phyloP scores from a whole-genome alignment of 2,329 filamentous ascomycete species.

The Lachnellula occidentalis region DNA sequence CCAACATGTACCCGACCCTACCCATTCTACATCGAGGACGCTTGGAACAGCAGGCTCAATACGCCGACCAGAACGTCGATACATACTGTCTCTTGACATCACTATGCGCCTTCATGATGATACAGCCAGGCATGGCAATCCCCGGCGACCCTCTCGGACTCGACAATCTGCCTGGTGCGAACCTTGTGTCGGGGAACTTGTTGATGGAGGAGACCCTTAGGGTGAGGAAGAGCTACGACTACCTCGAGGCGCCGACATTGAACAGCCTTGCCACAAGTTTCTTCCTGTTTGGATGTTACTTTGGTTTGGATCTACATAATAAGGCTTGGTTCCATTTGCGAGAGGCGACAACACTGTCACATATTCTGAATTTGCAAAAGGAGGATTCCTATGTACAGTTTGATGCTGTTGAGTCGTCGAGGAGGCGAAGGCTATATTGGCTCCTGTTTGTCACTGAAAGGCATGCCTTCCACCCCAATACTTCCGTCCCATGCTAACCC shows the following conservation, averaged over 20 bases:
- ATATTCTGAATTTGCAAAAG: slow-evolving; percentile 55
- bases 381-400: slow-evolving; percentile 57
- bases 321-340: slow-evolving; percentile 76
- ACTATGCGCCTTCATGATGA: slow-evolving; percentile 62
- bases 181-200: slow-evolving; percentile 58
- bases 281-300: slow-evolving; percentile 70
- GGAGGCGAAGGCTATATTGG: slow-evolving; percentile 66
- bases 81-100: slow-evolving; percentile 59
- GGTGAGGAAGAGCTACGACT: slow-evolving; percentile 59
- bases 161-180: slow-evolving; percentile 49
- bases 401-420: slow-evolving; percentile 54
- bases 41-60: slow-evolving; percentile 53
- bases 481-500: slow-evolving; percentile 8
- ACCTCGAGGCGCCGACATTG: slow-evolving; percentile 49
- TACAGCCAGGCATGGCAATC: slow-evolving; percentile 62
- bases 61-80: slow-evolving; percentile 57
- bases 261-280: slow-evolving; percentile 67
- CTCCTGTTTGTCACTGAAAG: slow-evolving; percentile 66
- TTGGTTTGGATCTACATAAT: slow-evolving; percentile 66
- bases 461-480: slow-evolving; percentile 34
- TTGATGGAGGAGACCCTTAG: slow-evolving; percentile 62
- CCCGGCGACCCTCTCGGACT: slow-evolving; percentile 52
- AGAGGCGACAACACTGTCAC: slow-evolving; percentile 67
- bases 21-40: slow-evolving; percentile 56
- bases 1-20: slow-evolving; percentile 58